Percentiles rank a stretch among this genome's conserved stretches.
Evolutionary conservation across 495 filamentous ascomycete species (phyloP).

Genomic region (Clavariopsis aquatica): DNA sequence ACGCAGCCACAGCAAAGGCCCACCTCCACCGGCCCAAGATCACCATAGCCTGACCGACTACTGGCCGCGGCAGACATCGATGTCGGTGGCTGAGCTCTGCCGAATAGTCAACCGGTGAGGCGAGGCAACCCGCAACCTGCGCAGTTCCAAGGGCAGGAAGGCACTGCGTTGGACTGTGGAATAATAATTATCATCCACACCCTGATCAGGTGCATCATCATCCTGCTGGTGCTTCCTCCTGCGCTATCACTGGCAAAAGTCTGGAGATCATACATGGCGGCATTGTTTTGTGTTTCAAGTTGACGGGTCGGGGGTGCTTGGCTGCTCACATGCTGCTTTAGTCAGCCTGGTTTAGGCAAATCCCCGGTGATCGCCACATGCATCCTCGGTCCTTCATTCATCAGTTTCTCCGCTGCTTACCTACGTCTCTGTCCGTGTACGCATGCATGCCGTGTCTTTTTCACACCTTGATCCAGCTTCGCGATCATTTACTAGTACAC

Average conservation of each 20-base stretch:
- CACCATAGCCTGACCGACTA: background rate
- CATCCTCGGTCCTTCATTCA: background rate
- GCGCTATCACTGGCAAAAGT: background rate
- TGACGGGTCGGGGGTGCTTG: background rate
- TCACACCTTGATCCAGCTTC: no score
- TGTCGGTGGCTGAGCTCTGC: background rate
- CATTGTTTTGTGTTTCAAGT: constrained; percentile 1
- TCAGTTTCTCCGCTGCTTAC: background rate
- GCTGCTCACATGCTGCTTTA: background rate
- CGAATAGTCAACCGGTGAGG: background rate
- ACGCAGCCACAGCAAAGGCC: background rate
- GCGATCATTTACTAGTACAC: no score
- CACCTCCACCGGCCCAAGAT: background rate
- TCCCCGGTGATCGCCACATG: background rate
- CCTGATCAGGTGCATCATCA: background rate
- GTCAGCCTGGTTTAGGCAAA: background rate
- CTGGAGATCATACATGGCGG: background rate
- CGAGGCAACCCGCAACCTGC: background rate
- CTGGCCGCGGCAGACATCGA: background rate
- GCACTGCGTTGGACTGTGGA: no score
- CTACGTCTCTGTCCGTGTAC: no score
- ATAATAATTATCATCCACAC: no score
- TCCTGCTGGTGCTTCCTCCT: background rate
- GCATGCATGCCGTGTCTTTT: no score
- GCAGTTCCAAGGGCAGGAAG: background rate